phyloP scores from a whole-genome alignment of 768 basidiomycete species.

The Omphalotus guepiniiformis region DNA sequence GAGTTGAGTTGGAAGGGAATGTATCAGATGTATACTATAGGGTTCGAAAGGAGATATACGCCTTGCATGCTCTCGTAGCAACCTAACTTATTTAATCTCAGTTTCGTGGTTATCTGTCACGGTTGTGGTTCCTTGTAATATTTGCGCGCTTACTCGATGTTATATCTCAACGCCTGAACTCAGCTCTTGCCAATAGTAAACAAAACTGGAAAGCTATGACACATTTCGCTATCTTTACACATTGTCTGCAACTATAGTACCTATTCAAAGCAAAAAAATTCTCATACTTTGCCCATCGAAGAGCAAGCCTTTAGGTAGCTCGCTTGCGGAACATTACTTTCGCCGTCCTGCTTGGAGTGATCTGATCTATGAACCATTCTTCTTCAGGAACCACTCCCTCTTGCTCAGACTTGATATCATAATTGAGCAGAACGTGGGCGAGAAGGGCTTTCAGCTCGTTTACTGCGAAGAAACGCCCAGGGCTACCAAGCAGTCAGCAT shows the following conservation, averaged over 20 bases:
- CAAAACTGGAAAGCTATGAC: too few species aligned
- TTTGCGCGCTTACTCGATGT: too few species aligned
- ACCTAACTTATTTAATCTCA: too few species aligned
- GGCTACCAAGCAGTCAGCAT: conserved; percentile 14
- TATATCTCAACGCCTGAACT: too few species aligned
- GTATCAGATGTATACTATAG: conserved; percentile 86
- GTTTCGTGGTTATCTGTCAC: too few species aligned
- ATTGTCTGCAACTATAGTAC: too few species aligned
- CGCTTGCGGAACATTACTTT: conserved; percentile 12
- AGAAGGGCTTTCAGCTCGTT: conserved; percentile 40
- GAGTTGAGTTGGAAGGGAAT: conserved; percentile 85
- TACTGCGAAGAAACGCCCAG: conserved; percentile 44
- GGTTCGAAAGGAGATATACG: conserved; percentile 87
- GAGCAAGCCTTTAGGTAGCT: too few species aligned
- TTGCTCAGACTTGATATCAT: conserved; percentile 34
- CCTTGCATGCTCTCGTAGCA: conserved; percentile 84
- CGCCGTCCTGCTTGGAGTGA: conserved; percentile 13
- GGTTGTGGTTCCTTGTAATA: too few species aligned
- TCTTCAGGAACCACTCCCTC: conserved; percentile 16
- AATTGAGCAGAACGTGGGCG: conserved; percentile 33
- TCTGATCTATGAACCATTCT: conserved; percentile 7
- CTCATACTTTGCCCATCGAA: too few species aligned
- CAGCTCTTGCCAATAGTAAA: too few species aligned
- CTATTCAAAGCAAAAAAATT: too few species aligned
- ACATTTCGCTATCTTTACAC: too few species aligned